phyloP scores from a whole-genome alignment of 2,329 filamentous ascomycete genomes.

The Fusarium pseudonygamai region DNA sequence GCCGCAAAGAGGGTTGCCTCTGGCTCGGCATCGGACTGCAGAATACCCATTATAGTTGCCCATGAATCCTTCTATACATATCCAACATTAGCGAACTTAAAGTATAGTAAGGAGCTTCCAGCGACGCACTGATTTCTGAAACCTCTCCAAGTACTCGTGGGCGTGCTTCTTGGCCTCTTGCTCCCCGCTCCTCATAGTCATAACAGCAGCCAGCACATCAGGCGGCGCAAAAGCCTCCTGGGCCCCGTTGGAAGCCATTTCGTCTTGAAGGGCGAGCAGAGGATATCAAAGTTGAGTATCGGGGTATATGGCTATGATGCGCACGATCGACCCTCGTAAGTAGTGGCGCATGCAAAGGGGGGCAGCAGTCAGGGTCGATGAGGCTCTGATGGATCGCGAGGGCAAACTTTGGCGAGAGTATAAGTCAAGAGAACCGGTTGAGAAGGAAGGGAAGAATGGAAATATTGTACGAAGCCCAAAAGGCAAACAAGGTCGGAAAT shows the following conservation, averaged over 20 bases:
- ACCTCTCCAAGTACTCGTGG: constrained; percentile 89
- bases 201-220: constrained; percentile 83
- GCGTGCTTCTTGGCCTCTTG: constrained; percentile 87
- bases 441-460: constrained; percentile 13
- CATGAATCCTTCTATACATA: constrained; percentile 82
- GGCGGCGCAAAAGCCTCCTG: constrained; percentile 79
- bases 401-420: constrained; percentile 1
- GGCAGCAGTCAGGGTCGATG: constrained; percentile 20
- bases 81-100: constrained; percentile 26
- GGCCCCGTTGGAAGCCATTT: constrained; percentile 73
- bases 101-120: background rate
- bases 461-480: constrained; percentile 6
- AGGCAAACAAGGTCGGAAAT: constrained; percentile 17
- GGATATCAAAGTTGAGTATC: background rate
- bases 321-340: constrained; percentile 30
- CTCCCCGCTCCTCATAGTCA: constrained; percentile 89
- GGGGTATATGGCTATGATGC: constrained; percentile 27
- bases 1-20: constrained; percentile 96
- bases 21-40: constrained; percentile 82
- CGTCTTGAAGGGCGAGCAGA: constrained; percentile 20
- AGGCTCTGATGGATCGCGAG: constrained; percentile 9
- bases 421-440: constrained; percentile 6
- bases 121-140: constrained; percentile 89
- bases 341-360: constrained; percentile 41
- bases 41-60: constrained; percentile 85